A percentile compares a stretch with the other conserved stretches of the same genome.
Evolutionary conservation across 148 eudicot genomes (phyloP).

Genomic region (Chenopodium formosanum): DNA sequence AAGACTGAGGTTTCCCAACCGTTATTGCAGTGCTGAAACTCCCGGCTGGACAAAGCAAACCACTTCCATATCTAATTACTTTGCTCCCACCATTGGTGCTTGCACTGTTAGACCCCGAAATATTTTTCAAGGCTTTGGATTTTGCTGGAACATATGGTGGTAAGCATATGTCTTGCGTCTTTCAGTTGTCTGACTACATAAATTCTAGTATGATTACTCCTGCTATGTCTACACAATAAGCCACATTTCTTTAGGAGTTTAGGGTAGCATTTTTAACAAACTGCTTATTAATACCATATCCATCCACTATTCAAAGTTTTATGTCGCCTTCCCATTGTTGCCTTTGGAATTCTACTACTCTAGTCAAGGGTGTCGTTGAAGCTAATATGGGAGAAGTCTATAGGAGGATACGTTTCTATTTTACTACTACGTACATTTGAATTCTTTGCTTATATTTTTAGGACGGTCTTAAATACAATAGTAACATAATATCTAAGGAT

Average conservation of each 20-base stretch:
- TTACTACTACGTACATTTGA: too few relatives aligned
- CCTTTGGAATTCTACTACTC: background rate
- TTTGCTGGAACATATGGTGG: constrained; percentile 99
- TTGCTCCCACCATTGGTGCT: constrained; percentile 76
- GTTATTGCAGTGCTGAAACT: constrained; percentile 73
- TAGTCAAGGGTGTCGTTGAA: background rate
- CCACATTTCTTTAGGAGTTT: too few relatives aligned
- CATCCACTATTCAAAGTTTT: background rate
- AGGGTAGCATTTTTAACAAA: too few relatives aligned
- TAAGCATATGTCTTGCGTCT: constrained; percentile 22
- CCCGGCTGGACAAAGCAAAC: constrained; percentile 60
- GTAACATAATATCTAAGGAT: background rate
- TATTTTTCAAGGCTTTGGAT: constrained; percentile 95
- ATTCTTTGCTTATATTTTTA: too few relatives aligned
- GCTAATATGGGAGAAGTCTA: background rate
- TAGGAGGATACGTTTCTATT: too few relatives aligned
- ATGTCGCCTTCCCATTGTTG: background rate
- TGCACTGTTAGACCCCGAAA: constrained; percentile 74
- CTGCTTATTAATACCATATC: background rate
- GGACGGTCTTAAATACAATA: background rate
- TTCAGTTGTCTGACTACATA: background rate
- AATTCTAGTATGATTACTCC: background rate
- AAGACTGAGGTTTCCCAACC: background rate
- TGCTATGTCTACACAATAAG: too few relatives aligned
- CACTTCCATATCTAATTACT: constrained; percentile 71